Base-by-base conservation (phyloP, 1,284 basidiomycete species). In the Moesziomyces aphidis region DNA sequence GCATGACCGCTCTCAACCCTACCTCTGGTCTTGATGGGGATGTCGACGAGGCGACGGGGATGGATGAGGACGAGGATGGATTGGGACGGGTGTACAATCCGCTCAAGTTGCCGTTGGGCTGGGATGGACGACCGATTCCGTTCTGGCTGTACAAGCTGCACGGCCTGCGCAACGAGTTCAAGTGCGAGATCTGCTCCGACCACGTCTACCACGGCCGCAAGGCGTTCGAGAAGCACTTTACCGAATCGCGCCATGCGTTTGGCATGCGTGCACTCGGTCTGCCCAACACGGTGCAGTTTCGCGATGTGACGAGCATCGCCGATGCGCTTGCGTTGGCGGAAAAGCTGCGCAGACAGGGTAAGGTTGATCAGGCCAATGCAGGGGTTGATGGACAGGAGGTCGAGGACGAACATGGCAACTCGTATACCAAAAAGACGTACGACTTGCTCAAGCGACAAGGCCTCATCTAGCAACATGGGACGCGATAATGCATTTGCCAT, bases 101-200 rank as follows among this genome's bases (percentile, higher is more conserved):
- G 44, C 89, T 99, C 58, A 98, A 98, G 86, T 87, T 99, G 45
- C 97, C 97, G 11, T 89, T 99, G 3, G 96, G 96, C 1, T 98
- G 95, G 95, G 95, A 98, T 83, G 95, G 95, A 45, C 97, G 96
- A 84, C 95, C 96, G 19, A 99, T 99, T 79, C 96, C 97, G 19
- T 98, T 95, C 85, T 99, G 96, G 96, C 85, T 99, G 65, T 99
- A 96, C 88, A 99, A 98, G 86, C 87, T 99, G 56, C 97, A 99
- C 85, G 97, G 97, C 1, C 88, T 99, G 23, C 95, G 96, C 28
- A 95, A 97, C 53, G 95, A 97, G 85, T 99, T 97, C 86, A 90
- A 91, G 64, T 99, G 97, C 83, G 96, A 99, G 87, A 97, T 99
- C 80, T 99, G 97, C 85, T 96, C 94, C 17, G 85, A 85, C 55